phyloP scores from a whole-genome alignment of 1,284 basidiomycete species.

The Ceratobasidium sp. region DNA sequence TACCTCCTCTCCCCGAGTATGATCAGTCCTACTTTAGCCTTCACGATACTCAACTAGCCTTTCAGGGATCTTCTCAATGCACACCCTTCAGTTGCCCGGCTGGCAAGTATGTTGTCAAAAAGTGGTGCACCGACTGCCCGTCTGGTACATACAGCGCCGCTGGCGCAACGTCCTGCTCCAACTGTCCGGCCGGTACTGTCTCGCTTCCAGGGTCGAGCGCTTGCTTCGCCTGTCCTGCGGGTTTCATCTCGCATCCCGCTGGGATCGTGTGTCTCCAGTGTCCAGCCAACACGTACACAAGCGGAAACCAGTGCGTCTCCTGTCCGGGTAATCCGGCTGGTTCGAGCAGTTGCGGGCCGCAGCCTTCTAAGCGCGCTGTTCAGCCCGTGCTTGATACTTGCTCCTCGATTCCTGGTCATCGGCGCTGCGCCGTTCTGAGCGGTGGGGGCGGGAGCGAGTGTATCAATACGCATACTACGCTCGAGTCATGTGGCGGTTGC shows the following conservation, averaged over 20 bases:
- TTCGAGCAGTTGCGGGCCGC: constrained; percentile 7
- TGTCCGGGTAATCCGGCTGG: not conserved
- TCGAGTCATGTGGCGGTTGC: constrained; percentile 37
- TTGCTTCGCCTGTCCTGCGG: constrained; percentile 14
- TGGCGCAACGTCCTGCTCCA: constrained; percentile 5
- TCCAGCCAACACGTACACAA: constrained; percentile 10
- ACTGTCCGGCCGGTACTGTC: constrained; percentile 13
- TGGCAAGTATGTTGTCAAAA: not conserved
- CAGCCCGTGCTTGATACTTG: not conserved
- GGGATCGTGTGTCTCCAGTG: constrained; percentile 1
- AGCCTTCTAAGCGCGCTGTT: constrained; percentile 19
- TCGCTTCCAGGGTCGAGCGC: not conserved
- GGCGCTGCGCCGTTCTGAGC: not conserved
- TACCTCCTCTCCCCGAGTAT: constrained; percentile 9
- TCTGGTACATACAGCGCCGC: not conserved
- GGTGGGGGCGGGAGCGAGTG: constrained; percentile 14
- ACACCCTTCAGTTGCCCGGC: not conserved
- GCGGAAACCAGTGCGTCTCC: not conserved
- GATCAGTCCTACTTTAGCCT: not conserved
- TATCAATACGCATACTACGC: constrained; percentile 5
- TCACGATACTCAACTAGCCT: not conserved
- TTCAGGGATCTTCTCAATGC: constrained; percentile 22
- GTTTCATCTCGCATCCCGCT: not conserved
- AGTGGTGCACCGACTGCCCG: constrained; percentile 17
- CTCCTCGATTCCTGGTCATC: not conserved